Base-by-base conservation (phyloP, 2,329 filamentous ascomycete species). In the Fusarium liriodendri region DNA sequence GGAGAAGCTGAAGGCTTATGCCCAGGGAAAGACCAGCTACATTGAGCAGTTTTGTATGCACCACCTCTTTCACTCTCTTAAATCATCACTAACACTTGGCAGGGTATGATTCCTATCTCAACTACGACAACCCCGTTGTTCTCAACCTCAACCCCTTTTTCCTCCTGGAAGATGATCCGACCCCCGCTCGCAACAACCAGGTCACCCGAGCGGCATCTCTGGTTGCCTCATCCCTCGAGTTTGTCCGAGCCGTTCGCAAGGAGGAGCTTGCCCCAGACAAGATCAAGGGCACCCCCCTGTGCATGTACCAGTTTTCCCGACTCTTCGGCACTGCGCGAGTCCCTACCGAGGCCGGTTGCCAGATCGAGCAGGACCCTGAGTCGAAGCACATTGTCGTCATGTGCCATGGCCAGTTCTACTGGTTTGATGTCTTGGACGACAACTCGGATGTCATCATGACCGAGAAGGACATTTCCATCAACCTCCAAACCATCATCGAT, bases 41-140 rank as follows among this genome's bases (percentile, higher is more conserved):
- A 98, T 99, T 78, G 97, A 98, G 81, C 97, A 99, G 79, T 99
- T 99, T 78, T 99, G 96, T 98, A 89, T 16, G 69, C 59, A 29
- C 14, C 6, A 20, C 18, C 9, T 27, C 38, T 5, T 20, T 45
- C 64, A 13, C 16, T 40, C 25, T 6, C 9, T 25, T 13, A 18
- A n/a, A 54, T 10, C n/a, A 13, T 6, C 20, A 57, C 58, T 76
- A 62, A 79, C 69, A 52, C 5, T 47, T 50, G 5, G 7, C 70
- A 98, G 95, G 95, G 97, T 98, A 98, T 81, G 97, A 99, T 82
- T 98, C 97, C 33, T 99, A 98, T 80, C 88, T 99, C 72, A 98
- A 98, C 84, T 99, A 93, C 80, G 97, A 98, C 81, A 98, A 98
- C 79, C 95, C 97, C 0, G 97, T 99, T 45, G 97, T 99, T 45